phyloP scores from a whole-genome alignment of 2,329 filamentous ascomycete genomes.

The Rutstroemia sp. region DNA sequence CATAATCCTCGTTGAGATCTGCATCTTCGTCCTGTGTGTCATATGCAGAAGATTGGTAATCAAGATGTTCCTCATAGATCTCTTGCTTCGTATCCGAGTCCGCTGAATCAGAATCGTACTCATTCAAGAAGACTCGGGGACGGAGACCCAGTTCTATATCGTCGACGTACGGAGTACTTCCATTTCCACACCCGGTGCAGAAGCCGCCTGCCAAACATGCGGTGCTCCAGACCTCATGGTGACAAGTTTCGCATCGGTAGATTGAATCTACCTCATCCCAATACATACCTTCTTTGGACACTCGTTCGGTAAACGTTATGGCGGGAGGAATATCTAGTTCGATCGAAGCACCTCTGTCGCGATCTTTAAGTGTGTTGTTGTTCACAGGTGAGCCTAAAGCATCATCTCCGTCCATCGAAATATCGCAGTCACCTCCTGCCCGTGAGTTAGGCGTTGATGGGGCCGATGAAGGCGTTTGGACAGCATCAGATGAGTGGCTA shows the following conservation, averaged over 20 bases:
- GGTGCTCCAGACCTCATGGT: conserved; percentile 20
- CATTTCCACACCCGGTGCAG: conserved; percentile 16
- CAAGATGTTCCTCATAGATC: conserved; percentile 17
- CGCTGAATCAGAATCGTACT: conserved; percentile 11
- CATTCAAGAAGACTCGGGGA: conserved; percentile 8
- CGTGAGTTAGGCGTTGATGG: conserved; percentile 7
- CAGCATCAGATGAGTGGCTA: not conserved
- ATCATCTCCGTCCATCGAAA: too few species aligned
- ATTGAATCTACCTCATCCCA: conserved; percentile 16
- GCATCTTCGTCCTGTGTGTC: conserved; percentile 22
- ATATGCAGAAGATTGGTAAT: conserved; percentile 24
- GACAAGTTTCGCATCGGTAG: conserved; percentile 18
- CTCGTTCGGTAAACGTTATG: not conserved
- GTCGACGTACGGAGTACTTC: conserved; percentile 15
- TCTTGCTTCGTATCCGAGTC: not conserved
- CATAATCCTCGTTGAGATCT: conserved; percentile 19
- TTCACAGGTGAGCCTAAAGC: too few species aligned
- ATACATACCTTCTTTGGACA: not conserved
- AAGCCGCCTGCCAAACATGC: not conserved
- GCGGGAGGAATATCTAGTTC: not conserved
- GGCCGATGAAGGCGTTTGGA: not conserved
- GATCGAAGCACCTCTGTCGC: not conserved
- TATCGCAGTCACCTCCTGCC: not conserved
- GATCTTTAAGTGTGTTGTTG: too few species aligned
- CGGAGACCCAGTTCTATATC: not conserved